Conservation (phyloP, 441 rosid species). For the Monsonia emarginata region DNA sequence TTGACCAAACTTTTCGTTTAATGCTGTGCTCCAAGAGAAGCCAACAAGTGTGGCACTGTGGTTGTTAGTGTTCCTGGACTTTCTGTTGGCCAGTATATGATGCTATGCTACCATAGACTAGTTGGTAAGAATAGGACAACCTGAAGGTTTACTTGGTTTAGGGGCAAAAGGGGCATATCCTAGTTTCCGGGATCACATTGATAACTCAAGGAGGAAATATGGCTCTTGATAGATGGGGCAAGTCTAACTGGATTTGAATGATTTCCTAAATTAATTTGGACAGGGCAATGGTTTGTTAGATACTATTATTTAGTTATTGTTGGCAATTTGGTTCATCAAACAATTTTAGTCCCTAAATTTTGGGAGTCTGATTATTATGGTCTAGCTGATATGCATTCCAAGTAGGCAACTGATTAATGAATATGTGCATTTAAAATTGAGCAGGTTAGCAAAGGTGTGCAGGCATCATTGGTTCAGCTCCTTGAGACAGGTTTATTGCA, state of each 20-base stretch:
- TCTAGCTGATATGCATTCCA: constrained; percentile 12
- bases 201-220: background rate
- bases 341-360: background rate
- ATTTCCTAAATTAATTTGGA: background rate
- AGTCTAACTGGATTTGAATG: background rate
- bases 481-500: constrained; percentile 90
- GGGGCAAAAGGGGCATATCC: background rate
- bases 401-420: constrained; percentile 8
- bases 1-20: background rate
- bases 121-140: background rate
- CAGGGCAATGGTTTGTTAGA: background rate
- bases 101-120: background rate
- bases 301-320: no score
- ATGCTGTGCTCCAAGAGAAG: background rate
- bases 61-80: background rate
- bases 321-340: background rate
- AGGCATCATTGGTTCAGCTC: constrained; percentile 81
- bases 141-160: background rate
- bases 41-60: background rate
- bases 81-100: background rate
- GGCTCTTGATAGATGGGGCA: constrained; percentile 1
- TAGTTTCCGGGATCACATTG: background rate
- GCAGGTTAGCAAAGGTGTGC: constrained; percentile 88
- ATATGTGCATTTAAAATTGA: constrained; percentile 12
- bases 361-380: constrained; percentile 5